These are phyloP conservation scores for Erigeron canadensis DNA, from an alignment of 129 eudicot genomes.

Conservation along the genomic window DNA sequence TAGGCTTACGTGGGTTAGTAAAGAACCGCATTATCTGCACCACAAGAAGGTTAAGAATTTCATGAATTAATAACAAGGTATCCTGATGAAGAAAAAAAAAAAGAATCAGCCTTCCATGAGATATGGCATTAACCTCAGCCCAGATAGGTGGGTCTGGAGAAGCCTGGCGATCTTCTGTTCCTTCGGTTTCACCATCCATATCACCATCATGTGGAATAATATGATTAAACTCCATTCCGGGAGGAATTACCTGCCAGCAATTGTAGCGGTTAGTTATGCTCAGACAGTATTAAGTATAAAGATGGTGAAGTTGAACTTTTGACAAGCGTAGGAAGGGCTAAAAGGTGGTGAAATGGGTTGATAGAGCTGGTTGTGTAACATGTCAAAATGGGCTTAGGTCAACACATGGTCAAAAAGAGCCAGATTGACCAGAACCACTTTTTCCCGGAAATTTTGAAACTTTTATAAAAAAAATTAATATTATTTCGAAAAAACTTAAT, in stretches of 20 bases:
- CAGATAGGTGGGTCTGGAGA: conserved; percentile 98
- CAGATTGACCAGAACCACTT: not conserved
- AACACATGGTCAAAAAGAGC: not conserved
- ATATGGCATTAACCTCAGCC: conserved; percentile 65
- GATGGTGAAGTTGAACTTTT: conserved; percentile 5
- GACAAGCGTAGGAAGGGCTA: not conserved
- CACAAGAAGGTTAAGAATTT: conserved; percentile 13
- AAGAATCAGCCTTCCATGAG: not conserved
- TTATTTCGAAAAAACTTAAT: too few relatives aligned
- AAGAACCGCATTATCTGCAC: conserved; percentile 97
- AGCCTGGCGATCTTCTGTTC: conserved; percentile 68
- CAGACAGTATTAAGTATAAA: conserved; percentile 5
- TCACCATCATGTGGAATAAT: conserved; percentile 95
- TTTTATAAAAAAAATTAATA: too few relatives aligned
- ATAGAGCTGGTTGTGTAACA: not conserved
- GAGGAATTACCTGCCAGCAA: conserved; percentile 77
- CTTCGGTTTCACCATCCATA: conserved; percentile 85
- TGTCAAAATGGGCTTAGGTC: not conserved
- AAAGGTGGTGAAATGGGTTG: not conserved
- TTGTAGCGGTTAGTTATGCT: conserved; percentile 9
- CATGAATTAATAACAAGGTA: not conserved
- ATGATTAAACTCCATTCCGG: conserved; percentile 98
- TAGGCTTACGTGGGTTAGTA: conserved; percentile 95
- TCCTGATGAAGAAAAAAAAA: not conserved
- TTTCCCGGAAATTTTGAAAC: too few relatives aligned